Base-by-base conservation (phyloP, 2,329 filamentous ascomycete species). In the Ophiostoma ips region DNA sequence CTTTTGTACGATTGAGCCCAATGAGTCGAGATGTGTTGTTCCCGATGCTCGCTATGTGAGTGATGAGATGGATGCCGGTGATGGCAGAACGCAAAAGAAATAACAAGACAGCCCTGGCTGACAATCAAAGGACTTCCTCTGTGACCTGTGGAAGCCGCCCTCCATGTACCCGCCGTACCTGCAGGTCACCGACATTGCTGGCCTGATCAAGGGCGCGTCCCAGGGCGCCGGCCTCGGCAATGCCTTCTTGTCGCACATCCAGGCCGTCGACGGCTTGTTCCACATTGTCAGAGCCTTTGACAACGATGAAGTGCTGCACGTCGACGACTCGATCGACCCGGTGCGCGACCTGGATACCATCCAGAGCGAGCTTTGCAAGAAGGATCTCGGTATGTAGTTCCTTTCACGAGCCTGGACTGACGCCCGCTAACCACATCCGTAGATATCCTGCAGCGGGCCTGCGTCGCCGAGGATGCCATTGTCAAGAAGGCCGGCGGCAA, bases 1-100 rank as follows among this genome's bases (percentile, higher is more conserved):
- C 0, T 70, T 70, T 49, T 70, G 68, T 56, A 70, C 68, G 0
- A 70, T 70, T 59, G 68, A 70, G 60, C 68, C 68, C 36, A 69
- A 70, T 21, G 67, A 70, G 59, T 67, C 67, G 49, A 65, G 68
- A 57, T 70, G 68, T 60, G 61, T 65, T 50, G 68, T 70, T 47
- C 68, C 68, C 2, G 68, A 70, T 55, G 61, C 58, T 46, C 60
- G 68, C 64, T 70, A 70, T 57, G 67, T 69, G 58, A 58, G 66
- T 61, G 19, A n/a, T n/a, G 43, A 47, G 19, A 48, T 49, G 10
- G n/a, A n/a, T n/a, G n/a, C n/a, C n/a, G n/a, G n/a, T n/a, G n/a
- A 28, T 28, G 28, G 44, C n/a, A 8, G 36, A 37, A 15, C 15
- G 10, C 35, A 8, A 7, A 15, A 33, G 30, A 12, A 33, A 33